phyloP scores from a whole-genome alignment of 2,329 filamentous ascomycete species.

The Ophiostoma triangulosporum region DNA sequence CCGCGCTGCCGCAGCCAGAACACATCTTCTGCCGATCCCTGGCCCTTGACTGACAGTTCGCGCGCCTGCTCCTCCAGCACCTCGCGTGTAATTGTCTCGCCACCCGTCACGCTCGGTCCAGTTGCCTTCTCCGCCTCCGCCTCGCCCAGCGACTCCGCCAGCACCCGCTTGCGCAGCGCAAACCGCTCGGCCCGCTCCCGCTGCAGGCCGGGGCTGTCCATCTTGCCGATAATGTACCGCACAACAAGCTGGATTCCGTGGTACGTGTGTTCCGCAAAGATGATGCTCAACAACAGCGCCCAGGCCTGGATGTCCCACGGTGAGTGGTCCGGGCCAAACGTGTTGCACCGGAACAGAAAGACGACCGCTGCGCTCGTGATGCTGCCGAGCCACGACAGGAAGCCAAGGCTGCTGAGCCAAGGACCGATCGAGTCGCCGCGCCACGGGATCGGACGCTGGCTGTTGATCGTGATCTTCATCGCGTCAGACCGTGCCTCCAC shows the following conservation, averaged over 20 bases:
- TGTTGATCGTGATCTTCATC: conserved; percentile 82
- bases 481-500: conserved; percentile 81
- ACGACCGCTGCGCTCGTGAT: conserved; percentile 78
- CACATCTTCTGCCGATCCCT: conserved; percentile 35
- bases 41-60: conserved; percentile 33
- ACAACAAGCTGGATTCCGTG: conserved; percentile 64
- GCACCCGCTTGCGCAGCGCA: conserved; percentile 61
- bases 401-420: conserved; percentile 73
- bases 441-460: conserved; percentile 79
- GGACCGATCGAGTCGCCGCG: conserved; percentile 89
- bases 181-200: conserved; percentile 75
- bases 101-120: conserved; percentile 23
- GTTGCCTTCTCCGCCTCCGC: conserved; percentile 35
- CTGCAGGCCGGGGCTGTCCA: conserved; percentile 76
- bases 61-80: conserved; percentile 52
- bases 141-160: conserved; percentile 57
- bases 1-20: conserved; percentile 51
- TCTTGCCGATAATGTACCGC: conserved; percentile 57
- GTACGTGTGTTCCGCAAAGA: conserved; percentile 82
- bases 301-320: conserved; percentile 62
- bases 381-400: conserved; percentile 88
- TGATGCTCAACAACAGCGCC: conserved; percentile 67
- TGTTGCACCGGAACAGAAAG: conserved; percentile 69
- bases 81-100: conserved; percentile 40
- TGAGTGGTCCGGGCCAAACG: conserved; percentile 49